Evolutionary conservation across 495 filamentous ascomycete species (phyloP), one percentile per base, ranked within the genome.

Genomic region (Talaromyces trachyspermus): DNA sequence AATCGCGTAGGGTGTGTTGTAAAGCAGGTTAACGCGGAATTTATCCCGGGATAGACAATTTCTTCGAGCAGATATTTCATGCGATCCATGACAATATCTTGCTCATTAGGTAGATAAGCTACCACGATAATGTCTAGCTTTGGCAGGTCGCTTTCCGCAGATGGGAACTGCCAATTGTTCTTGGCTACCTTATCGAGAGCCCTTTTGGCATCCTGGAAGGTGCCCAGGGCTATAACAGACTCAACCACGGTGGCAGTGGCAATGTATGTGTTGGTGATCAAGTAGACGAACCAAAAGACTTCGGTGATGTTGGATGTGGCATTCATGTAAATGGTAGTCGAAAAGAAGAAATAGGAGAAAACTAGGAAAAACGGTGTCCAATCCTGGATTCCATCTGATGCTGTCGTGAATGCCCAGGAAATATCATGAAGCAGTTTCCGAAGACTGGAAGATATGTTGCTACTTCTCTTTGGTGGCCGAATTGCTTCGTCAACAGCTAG

Each of bases 81-180:
- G 0, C 63, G 61, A 38, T 64, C 64, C 56, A 66, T 63, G 36
- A 70, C 63, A 39, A 70, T 70, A 46, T 66, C 66, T 46, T 68
- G 48, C 41, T 70, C 66, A 44, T 70, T 70, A 2, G 66, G 66
- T 4, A 70, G 54, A 44, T 70, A 70, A 4, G 66, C 66, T 6
- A 70, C 66, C 42, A 68, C 64, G 32, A 70, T 46, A 27, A 70
- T 55, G 48, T 70, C 66, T 8, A 70, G 49, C 17, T 60, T 54
- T 5, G 55, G 54, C 8, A 70, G 50, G 5, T 66, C 42, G 30
- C 58, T 52, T 29, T 68, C 58, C 4, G 54, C 41, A 8, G 64
- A 66, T 24, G 63, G 63, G 32, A 68, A 70, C 2, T 30, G 43
- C 61, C 66, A 66, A 15, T 53, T 55, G 8, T 55, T 65, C 20